Conservation (phyloP, 1,139 yeast species). For the Blastobotrys apis region DNA sequence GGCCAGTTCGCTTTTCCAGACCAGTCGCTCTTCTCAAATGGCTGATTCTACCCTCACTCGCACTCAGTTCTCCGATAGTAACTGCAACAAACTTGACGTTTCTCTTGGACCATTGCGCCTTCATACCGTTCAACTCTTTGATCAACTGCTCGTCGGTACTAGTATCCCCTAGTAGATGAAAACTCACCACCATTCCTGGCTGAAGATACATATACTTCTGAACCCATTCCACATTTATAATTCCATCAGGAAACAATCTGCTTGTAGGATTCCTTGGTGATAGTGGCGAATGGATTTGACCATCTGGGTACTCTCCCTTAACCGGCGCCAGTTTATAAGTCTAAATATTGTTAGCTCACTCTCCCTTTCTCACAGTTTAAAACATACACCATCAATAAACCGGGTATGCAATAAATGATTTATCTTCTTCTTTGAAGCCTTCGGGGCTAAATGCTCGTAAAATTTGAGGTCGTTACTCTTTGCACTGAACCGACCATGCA, state of each 20-base stretch:
- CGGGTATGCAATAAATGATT: conserved; percentile 25
- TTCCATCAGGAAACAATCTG: conserved; percentile 40
- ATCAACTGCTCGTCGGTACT: conserved; percentile 35
- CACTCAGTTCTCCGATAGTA: conserved; percentile 33
- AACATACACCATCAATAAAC: conserved; percentile 20
- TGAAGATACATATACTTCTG: conserved; percentile 42
- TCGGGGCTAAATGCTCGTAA: conserved; percentile 24
- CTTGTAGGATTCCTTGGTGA: conserved; percentile 44
- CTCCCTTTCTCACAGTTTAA: no score
- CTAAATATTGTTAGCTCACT: no score
- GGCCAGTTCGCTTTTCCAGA: conserved; percentile 42
- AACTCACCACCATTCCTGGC: conserved; percentile 43
- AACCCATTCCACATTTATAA: conserved; percentile 46
- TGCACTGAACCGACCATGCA: conserved; percentile 19
- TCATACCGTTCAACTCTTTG: conserved; percentile 37
- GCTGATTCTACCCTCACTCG: conserved; percentile 37
- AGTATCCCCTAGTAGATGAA: conserved; percentile 38
- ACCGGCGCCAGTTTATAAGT: conserved; percentile 9
- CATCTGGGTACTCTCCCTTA: conserved; percentile 28
- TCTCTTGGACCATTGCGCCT: conserved; percentile 33
- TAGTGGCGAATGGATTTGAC: conserved; percentile 32
- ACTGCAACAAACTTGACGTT: conserved; percentile 36
- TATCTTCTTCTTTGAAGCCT: conserved; percentile 19
- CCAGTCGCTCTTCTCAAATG: conserved; percentile 41
- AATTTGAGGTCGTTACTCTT: conserved; percentile 19